Evolutionary conservation across 1,284 basidiomycete genomes (phyloP).

Genomic region (Cryptococcus deneoformans): DNA sequence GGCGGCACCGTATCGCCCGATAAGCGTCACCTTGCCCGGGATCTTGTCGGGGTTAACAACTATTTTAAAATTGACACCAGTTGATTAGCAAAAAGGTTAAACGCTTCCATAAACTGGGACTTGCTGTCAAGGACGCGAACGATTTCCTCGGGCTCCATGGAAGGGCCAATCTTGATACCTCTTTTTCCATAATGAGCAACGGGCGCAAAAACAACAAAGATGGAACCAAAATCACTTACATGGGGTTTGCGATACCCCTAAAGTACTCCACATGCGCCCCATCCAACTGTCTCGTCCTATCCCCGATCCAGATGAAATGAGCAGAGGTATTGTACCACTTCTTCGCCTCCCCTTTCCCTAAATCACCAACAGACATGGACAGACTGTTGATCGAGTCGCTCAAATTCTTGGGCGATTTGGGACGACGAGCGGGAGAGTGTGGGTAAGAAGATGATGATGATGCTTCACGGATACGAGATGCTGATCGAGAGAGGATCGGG

Average conservation of each 20-base stretch:
- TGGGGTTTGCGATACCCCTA: slow-evolving; percentile 90
- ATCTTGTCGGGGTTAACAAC: slow-evolving; percentile 85
- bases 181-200: slow-evolving; percentile 9
- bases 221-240: slow-evolving; percentile 47
- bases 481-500: slow-evolving; percentile 27
- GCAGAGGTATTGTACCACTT: slow-evolving; percentile 59
- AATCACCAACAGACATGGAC: slow-evolving; percentile 9
- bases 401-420: slow-evolving; percentile 9
- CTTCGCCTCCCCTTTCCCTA: not conserved
- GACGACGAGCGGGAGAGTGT: slow-evolving; percentile 25
- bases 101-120: slow-evolving; percentile 22
- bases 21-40: slow-evolving; percentile 79
- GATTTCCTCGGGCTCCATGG: slow-evolving; percentile 78
- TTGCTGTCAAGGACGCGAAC: slow-evolving; percentile 71
- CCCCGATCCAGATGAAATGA: slow-evolving; percentile 96
- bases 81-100: not conserved
- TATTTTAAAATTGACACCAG: slow-evolving; percentile 31
- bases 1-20: slow-evolving; percentile 86
- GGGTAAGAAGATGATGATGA: slow-evolving; percentile 12
- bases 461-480: slow-evolving; percentile 16
- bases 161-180: slow-evolving; percentile 93
- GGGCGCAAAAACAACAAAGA: too few relatives aligned
- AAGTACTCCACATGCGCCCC: slow-evolving; percentile 97
- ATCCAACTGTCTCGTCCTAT: slow-evolving; percentile 88
- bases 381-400: slow-evolving; percentile 6